These are phyloP conservation scores for Ophiostoma ips DNA, from an alignment of 2,329 filamentous ascomycete species.

Conservation along the genomic window DNA sequence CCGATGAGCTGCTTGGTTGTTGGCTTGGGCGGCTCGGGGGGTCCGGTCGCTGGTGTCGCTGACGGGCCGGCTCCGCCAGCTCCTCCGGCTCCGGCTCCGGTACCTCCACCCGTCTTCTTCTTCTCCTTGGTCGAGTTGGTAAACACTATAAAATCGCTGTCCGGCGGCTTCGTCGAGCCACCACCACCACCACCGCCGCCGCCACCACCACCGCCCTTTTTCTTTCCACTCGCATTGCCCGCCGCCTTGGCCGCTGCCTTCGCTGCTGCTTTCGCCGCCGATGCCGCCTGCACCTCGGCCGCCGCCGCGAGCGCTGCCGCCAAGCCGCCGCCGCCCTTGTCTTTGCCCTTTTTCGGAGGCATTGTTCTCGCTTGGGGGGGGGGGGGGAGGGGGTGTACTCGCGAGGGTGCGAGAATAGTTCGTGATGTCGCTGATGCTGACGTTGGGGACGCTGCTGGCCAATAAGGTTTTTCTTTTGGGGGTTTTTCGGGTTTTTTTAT, in stretches of 20 bases:
- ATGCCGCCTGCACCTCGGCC: conserved; percentile 5
- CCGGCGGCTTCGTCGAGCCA: conserved; percentile 22
- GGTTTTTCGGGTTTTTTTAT: not conserved
- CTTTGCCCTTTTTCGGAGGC: conserved; percentile 11
- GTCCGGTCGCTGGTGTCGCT: conserved; percentile 1
- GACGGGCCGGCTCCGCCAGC: no score
- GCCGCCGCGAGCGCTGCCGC: conserved; percentile 2
- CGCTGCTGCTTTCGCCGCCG: not conserved
- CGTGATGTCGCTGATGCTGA: no score
- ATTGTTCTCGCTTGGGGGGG: no score
- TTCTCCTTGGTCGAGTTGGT: conserved; percentile 43
- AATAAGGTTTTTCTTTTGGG: not conserved
- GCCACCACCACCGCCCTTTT: conserved; percentile 4
- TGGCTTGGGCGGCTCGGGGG: conserved; percentile 37
- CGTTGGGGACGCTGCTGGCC: no score
- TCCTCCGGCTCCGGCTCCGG: no score
- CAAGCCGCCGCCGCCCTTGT: conserved; percentile 2
- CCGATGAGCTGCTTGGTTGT: conserved; percentile 74
- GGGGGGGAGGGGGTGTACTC: no score
- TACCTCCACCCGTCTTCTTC: conserved; percentile 22
- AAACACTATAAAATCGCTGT: conserved; percentile 42
- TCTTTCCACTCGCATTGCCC: no score
- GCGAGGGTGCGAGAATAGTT: no score
- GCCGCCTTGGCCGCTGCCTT: not conserved
- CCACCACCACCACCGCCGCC: no score